A percentile compares a stretch with the other conserved stretches of the same genome.
phyloP scores from a whole-genome alignment of 2,329 filamentous ascomycete species.

The Diaporthe sp. region DNA sequence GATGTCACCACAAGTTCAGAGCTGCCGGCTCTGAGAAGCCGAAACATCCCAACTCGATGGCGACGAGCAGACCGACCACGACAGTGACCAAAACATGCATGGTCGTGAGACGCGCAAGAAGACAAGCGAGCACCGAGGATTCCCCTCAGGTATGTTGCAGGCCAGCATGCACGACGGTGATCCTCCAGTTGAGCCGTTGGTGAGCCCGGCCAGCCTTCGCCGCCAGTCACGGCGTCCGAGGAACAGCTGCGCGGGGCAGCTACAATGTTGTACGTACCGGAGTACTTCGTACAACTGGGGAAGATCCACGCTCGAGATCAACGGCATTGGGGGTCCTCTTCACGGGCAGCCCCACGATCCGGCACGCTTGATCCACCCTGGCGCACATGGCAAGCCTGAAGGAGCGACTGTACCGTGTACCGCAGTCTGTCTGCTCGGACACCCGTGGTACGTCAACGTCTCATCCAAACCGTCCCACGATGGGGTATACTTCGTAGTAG shows the following conservation, averaged over 20 bases:
- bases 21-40: background rate
- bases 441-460: conserved; percentile 6
- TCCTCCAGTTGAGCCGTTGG: conserved; percentile 4
- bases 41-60: background rate
- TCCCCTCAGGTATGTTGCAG: background rate
- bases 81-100: conserved; percentile 6
- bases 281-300: conserved; percentile 26
- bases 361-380: conserved; percentile 14
- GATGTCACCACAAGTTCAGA: conserved; percentile 5
- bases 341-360: conserved; percentile 29
- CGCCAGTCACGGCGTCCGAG: conserved; percentile 5
- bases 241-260: conserved; percentile 30
- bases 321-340: background rate
- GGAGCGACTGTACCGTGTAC: conserved; percentile 11
- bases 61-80: conserved; percentile 3
- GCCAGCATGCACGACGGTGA: conserved; percentile 10
- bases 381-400: conserved; percentile 26
- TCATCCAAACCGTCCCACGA: conserved; percentile 6
- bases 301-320: conserved; percentile 30
- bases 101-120: conserved; percentile 25
- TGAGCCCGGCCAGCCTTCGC: conserved; percentile 2
- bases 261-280: background rate
- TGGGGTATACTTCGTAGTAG: background rate
- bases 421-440: background rate
- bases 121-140: conserved; percentile 1